phyloP scores from a whole-genome alignment of 306 rosid genomes.

The Cicer pinnatifidum region DNA sequence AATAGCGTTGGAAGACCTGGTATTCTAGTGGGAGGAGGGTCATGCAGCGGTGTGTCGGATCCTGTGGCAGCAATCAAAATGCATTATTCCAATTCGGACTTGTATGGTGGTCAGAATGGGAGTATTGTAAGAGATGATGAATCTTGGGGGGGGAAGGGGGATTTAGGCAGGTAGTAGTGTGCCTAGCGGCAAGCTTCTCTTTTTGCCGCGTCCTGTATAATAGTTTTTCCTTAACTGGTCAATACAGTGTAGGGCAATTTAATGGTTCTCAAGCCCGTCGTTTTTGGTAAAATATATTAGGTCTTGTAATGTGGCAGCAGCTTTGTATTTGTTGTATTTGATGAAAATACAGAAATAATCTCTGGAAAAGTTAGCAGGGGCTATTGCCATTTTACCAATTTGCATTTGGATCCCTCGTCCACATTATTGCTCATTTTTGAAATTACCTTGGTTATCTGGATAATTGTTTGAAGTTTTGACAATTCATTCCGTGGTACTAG shows the following conservation, averaged over 20 bases:
- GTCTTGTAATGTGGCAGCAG: slow-evolving; percentile 74
- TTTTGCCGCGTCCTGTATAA: slow-evolving; percentile 68
- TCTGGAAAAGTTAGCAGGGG: slow-evolving; percentile 57
- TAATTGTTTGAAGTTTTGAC: slow-evolving; percentile 23
- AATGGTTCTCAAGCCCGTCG: slow-evolving; percentile 53
- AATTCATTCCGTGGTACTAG: not conserved
- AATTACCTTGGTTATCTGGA: slow-evolving; percentile 1
- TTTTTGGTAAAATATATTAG: slow-evolving; percentile 69
- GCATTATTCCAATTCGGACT: slow-evolving; percentile 76
- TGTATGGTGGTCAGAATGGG: slow-evolving; percentile 70
- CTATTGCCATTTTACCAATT: slow-evolving; percentile 46
- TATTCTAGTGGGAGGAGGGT: slow-evolving; percentile 71
- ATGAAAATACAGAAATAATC: slow-evolving; percentile 80
- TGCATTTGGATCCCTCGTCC: slow-evolving; percentile 27
- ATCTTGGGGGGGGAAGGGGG: slow-evolving; percentile 76
- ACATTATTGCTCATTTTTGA: not conserved
- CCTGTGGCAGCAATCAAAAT: slow-evolving; percentile 91
- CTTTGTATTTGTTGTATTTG: slow-evolving; percentile 83
- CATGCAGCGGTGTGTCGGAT: slow-evolving; percentile 78
- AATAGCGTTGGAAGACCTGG: slow-evolving; percentile 77
- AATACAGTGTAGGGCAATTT: slow-evolving; percentile 63
- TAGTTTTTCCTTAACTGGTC: slow-evolving; percentile 67
- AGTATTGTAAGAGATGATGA: slow-evolving; percentile 68
- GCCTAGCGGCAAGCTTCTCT: slow-evolving; percentile 57
- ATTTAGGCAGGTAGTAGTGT: slow-evolving; percentile 75